Evolutionary conservation across 306 rosid genomes (phyloP), one percentile per base, ranked within the genome.

Genomic region (Calophaca sinica): DNA sequence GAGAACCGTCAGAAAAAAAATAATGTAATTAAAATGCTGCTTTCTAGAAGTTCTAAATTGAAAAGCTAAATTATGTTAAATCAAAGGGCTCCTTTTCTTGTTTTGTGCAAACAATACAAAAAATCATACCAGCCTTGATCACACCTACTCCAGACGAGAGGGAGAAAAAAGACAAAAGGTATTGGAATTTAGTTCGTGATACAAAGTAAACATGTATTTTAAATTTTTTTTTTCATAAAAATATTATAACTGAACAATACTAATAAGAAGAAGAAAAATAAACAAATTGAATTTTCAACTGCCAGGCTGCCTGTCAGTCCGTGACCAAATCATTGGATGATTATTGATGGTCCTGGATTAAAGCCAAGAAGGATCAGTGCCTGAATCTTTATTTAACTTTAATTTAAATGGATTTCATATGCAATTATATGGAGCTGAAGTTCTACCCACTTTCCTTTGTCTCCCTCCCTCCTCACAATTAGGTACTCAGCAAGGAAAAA

Each of bases 381-480:
- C 12, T 60, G 0, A 29, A 74, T 80, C 8, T 59, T 77, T 50
- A 60, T 20, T 20, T 20, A 20, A 20, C 26, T 50, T 66, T 77
- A 66, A 61, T 13, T 68, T 60, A 49, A n/a, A 82, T 67, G 39
- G 61, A 50, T 59, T 41, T 60, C 14, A 58, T 41, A 28, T 33
- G 49, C 12, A 60, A 66, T 41, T 53, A n/a, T 64, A n/a, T 60
- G 48, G n/a, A 60, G 39, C 41, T 64, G 2, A 84, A 72, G 39
- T 75, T 80, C 79, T 65, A 60, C 72, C 67, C 79, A 67, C 84
- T 72, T 80, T 80, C 84, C 70, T 49, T 3, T 80, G 84, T 80
- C 73, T 70, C 87, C 84, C 76, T 76, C 82, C 82, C 51, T 72
- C 84, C 80, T 15, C 51, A 76, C 87, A 84, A 61, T 80, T 76